Base-by-base conservation (phyloP, 1,139 yeast genomes). In the Hansenula sp. region DNA sequence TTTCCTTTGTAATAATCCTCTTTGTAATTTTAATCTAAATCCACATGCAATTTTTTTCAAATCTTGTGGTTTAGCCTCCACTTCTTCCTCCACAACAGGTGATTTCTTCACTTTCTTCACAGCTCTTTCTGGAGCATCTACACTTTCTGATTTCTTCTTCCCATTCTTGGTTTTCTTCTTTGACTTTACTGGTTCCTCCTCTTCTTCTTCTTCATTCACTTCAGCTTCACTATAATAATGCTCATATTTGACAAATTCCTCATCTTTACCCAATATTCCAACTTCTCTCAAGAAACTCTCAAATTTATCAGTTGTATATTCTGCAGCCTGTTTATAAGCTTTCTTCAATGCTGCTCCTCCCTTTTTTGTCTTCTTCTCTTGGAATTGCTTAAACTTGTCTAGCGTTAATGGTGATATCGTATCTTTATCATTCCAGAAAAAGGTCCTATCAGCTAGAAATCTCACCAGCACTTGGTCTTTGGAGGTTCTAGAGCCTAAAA, bases 391-490 rank as follows among this genome's bases (percentile, higher is more conserved):
- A 11, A 36, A 21, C 6, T 16, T 25, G 9, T 37, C 31, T 1
- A 33, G n/a, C 10, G 41, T 37, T 35, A 63, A 47, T 16, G 48
- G 46, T 29, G 43, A 51, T 22, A 62, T 36, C 37, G 50, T 51
- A 14, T 51, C 50, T 9, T 61, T 59, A 31, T 49, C 48, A 21
- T 56, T 61, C 67, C 68, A 63, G 43, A 55, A 59, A 40, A 53
- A 64, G 3, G 64, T 58, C 2, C 57, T 53, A 44, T 64, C 68
- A 39, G 57, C 56, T 39, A 62, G 56, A 43, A 62, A 64, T 33
- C 60, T 56, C n/a, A 63, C 66, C 6, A 61, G 61, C 16, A 60
- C 55, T 8, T 61, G 59, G 4, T 62, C 63, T n/a, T n/a, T n/a
- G n/a, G n/a, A n/a, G n/a, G n/a, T n/a, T n/a, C n/a, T n/a, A n/a